phyloP scores from a whole-genome alignment of 345 rosid genomes.

The Alliaria petiolata region DNA sequence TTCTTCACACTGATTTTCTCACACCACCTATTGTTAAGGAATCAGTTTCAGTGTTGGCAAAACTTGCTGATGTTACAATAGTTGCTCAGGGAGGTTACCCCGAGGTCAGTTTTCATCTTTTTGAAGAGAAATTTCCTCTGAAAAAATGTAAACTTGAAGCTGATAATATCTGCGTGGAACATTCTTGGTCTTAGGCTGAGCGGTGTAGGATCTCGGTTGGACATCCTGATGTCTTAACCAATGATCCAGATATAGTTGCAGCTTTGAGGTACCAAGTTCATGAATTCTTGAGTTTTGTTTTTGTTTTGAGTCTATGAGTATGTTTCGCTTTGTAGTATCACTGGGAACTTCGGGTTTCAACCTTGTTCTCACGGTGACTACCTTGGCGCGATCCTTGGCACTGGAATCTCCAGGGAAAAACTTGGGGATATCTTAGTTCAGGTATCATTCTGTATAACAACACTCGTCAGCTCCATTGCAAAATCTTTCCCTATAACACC shows the following conservation, averaged over 20 bases:
- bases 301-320: constrained; percentile 1
- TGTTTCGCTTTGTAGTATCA: constrained; percentile 41
- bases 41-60: constrained; percentile 52
- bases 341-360: constrained; percentile 77
- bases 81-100: constrained; percentile 91
- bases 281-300: constrained; percentile 3
- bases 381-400: constrained; percentile 90
- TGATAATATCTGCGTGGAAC: constrained; percentile 14
- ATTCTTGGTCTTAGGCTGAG: constrained; percentile 63
- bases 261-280: constrained; percentile 54
- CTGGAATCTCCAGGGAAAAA: constrained; percentile 83
- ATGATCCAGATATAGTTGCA: constrained; percentile 68
- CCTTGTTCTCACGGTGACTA: constrained; percentile 90
- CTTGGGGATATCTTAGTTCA: constrained; percentile 87
- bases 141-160: not conserved
- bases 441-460: constrained; percentile 39
- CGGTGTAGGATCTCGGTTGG: constrained; percentile 86
- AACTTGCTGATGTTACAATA: constrained; percentile 62
- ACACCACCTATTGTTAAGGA: constrained; percentile 81
- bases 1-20: constrained; percentile 71
- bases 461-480: not conserved
- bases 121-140: not conserved
- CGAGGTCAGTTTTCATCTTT: constrained; percentile 44
- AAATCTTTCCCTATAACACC: not conserved
- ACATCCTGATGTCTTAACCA: constrained; percentile 54